Percentiles rank a stretch among this genome's conserved stretches.
phyloP scores from a whole-genome alignment of 208 protist genomes.

The Leishmania martiniquensis region DNA sequence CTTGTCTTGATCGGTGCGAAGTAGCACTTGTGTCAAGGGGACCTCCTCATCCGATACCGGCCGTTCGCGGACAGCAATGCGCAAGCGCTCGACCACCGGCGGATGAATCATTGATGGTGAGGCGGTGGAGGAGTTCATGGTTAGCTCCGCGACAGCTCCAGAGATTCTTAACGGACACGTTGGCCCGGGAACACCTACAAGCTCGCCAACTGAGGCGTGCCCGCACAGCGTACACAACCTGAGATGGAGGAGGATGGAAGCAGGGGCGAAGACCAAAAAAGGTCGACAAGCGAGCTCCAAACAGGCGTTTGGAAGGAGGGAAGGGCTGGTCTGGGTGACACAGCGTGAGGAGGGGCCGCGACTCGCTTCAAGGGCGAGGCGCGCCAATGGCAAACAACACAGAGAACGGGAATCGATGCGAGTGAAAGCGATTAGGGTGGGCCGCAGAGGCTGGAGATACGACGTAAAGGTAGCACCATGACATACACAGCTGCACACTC shows the following conservation, averaged over 20 bases:
- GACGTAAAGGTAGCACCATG: neutral
- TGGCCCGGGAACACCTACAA: neutral
- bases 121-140: conserved; percentile 6
- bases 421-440: neutral
- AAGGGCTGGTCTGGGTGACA: neutral
- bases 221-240: neutral
- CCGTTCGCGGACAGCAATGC: conserved; percentile 79
- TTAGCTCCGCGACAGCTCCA: neutral
- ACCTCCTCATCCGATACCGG: conserved; percentile 73
- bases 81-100: conserved; percentile 65
- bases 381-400: neutral
- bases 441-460: neutral
- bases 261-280: neutral
- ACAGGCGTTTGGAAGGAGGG: neutral
- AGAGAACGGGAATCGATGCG: neutral
- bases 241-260: neutral
- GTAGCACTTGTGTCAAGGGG: conserved; percentile 47
- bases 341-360: neutral
- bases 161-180: neutral
- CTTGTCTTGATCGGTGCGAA: conserved; percentile 76
- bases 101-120: conserved; percentile 36
- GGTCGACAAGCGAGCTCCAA: neutral
- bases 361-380: neutral
- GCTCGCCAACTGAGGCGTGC: neutral
- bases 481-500: neutral